Conservation (phyloP, 108 stramenopile species). For the Nitzschia sp. region DNA sequence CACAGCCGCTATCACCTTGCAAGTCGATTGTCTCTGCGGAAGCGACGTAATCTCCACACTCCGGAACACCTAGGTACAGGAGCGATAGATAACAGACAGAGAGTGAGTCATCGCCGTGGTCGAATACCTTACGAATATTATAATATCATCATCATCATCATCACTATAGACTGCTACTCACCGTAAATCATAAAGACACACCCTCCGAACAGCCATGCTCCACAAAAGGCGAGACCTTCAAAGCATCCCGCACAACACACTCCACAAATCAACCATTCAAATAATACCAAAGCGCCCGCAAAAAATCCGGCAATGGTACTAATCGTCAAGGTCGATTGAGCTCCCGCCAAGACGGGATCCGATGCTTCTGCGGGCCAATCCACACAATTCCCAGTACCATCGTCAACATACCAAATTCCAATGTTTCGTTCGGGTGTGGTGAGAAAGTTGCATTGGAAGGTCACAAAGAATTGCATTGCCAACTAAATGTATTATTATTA, state of each 20-base stretch:
- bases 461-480: constrained; percentile 18
- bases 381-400: constrained; percentile 17
- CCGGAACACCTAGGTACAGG: not conserved
- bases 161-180: too few relatives aligned
- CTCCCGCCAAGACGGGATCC: not conserved
- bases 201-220: constrained; percentile 18
- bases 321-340: constrained; percentile 17
- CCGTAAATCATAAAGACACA: constrained; percentile 27
- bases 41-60: constrained; percentile 1
- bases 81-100: too few relatives aligned
- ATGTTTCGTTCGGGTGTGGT: not conserved
- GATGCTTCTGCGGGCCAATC: not conserved
- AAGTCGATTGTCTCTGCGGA: not conserved
- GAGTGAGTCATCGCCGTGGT: too few relatives aligned
- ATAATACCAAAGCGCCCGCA: constrained; percentile 16
- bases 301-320: constrained; percentile 14
- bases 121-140: too few relatives aligned
- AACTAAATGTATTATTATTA: too few relatives aligned
- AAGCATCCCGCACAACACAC: constrained; percentile 30
- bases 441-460: constrained; percentile 21
- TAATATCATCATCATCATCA: too few relatives aligned
- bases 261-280: constrained; percentile 33
- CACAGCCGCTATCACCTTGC: constrained; percentile 1
- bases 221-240: constrained; percentile 21
- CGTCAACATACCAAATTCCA: constrained; percentile 30